Evolutionary conservation across 352 stramenopile species (phyloP), one percentile per base, ranked within the genome.

Genomic region (Pythium myriotylum): DNA sequence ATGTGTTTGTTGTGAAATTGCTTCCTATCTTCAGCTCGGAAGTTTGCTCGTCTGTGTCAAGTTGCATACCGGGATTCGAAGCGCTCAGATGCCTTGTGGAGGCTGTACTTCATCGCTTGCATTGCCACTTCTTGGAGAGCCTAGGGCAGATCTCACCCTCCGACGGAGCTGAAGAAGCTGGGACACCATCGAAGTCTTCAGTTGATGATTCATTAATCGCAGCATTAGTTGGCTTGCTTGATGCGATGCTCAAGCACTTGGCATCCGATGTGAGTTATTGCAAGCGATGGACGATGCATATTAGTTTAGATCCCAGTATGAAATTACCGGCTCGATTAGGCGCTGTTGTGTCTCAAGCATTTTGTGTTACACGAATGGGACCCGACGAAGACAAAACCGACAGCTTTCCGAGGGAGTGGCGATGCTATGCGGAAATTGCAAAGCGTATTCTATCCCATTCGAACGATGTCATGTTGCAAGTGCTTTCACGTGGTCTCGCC

Each of bases 1-100:
- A 96, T 51, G 57, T 67, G 0, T 63, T 86, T 0, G 49, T 94
- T 1, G 29, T 74, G 20, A 69, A 76, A 26, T 70, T 86, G 5
- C 24, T 92, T 2, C 65, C 72, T 16, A 43, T 76, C 10, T 24
- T 19, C 26, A 20, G 12, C 27, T 45, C 20, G 7, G 23, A 23
- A 7, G 17, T 14, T 24, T 19, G 9, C 55, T 26, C 4, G 7
- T 10, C 43, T 5, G 22, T n/a, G 4, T 22, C 29, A 32, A 9
- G 3, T 23, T 13, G 0, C 20, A 26, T 1, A 14, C 19, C 45
- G 20, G 35, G 20, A 43, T 42, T 50, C 19, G 27, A 48, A 12
- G 8, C 37, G 14, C 33, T 68, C 5, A 16, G 45, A 12, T 46
- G 20, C 4, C 32, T 68, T 3, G 22, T 59, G 10, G 45, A 62